Conservation (phyloP, 73 alveolate genomes). For the Halteria grandinella region DNA sequence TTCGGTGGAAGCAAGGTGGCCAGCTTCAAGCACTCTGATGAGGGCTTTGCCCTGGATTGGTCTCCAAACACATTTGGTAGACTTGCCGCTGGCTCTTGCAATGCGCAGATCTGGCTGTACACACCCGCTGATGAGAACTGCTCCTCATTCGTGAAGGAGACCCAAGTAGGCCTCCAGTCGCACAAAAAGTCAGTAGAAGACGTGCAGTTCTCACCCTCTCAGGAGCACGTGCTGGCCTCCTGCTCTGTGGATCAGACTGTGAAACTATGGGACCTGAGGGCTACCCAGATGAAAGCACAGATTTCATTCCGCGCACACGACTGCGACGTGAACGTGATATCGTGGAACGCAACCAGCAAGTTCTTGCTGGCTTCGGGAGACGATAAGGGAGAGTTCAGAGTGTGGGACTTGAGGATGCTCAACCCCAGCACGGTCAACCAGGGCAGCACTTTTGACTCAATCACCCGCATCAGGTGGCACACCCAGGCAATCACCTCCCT, state of each 20-base stretch:
- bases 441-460: slow-evolving; percentile 64
- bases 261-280: slow-evolving; percentile 90
- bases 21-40: slow-evolving; percentile 56
- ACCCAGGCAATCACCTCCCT: slow-evolving; percentile 85
- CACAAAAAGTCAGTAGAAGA: slow-evolving; percentile 91
- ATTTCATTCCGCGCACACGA: slow-evolving; percentile 83
- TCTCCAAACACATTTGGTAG: slow-evolving; percentile 76
- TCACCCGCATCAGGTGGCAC: slow-evolving; percentile 93
- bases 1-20: slow-evolving; percentile 40
- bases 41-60: slow-evolving; percentile 93
- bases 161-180: slow-evolving; percentile 45
- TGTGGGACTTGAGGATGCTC: slow-evolving; percentile 90
- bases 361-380: slow-evolving; percentile 90
- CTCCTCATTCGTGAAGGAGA: slow-evolving; percentile 66
- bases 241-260: slow-evolving; percentile 92
- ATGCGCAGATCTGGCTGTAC: slow-evolving; percentile 71
- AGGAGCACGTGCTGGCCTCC: slow-evolving; percentile 86
- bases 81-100: slow-evolving; percentile 87
- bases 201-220: slow-evolving; percentile 83
- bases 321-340: slow-evolving; percentile 89
- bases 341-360: slow-evolving; percentile 84
- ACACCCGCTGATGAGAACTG: slow-evolving; percentile 76
- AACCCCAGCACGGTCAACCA: not conserved
- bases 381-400: slow-evolving; percentile 90
- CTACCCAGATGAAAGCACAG: slow-evolving; percentile 69